Evolutionary conservation across 2,329 filamentous ascomycete genomes (phyloP).

Genomic region (Tympanopsis confertula): DNA sequence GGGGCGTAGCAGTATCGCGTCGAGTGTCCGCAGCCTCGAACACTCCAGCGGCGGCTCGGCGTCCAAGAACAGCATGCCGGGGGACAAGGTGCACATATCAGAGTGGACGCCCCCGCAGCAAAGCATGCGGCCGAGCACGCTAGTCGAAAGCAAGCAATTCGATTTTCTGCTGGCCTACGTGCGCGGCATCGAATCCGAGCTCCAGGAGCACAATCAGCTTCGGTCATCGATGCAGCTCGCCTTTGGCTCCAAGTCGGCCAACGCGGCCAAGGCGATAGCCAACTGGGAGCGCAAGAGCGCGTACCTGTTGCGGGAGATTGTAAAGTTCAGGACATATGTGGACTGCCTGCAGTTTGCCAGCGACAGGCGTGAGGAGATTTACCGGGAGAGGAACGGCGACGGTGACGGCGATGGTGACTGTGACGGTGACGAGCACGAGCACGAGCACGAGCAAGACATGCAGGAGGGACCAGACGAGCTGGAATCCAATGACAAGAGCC

Average conservation of each 20-base stretch:
- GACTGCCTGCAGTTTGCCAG: conserved; percentile 69
- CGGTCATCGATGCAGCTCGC: conserved; percentile 78
- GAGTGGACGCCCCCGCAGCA: conserved; percentile 86
- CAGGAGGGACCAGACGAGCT: no score
- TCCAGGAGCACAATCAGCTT: conserved; percentile 78
- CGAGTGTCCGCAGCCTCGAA: background rate
- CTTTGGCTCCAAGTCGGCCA: conserved; percentile 74
- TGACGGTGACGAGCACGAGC: no score
- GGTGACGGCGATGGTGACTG: no score
- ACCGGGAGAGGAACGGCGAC: conserved; percentile 19
- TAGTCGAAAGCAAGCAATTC: conserved; percentile 73
- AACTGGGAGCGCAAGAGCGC: conserved; percentile 97
- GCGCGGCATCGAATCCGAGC: conserved; percentile 71
- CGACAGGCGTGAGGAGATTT: conserved; percentile 58
- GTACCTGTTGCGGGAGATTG: conserved; percentile 83
- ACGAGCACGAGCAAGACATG: no score
- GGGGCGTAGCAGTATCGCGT: background rate
- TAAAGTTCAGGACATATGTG: conserved; percentile 93
- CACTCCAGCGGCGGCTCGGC: background rate
- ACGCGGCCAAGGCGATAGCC: conserved; percentile 74
- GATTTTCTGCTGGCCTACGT: conserved; percentile 68
- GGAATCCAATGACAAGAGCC: no score
- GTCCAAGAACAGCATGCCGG: conserved; percentile 49
- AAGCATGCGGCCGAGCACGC: conserved; percentile 73
- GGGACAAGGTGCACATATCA: conserved; percentile 71